Conservation (phyloP, 129 eudicot species). For the Flaveria bidentis region DNA sequence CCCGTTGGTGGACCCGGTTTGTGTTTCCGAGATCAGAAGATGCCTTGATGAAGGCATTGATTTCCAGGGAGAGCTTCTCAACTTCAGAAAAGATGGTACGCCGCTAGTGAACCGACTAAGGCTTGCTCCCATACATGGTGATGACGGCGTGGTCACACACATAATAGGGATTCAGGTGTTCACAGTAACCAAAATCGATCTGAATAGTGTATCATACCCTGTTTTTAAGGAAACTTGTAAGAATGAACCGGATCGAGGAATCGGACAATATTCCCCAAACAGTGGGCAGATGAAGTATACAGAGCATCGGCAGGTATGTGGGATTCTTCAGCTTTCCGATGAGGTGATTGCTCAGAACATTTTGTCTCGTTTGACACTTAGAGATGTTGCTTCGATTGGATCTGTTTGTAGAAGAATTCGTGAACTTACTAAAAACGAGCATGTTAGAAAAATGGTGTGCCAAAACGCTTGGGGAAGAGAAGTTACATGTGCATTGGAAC, state of each 20-base stretch:
- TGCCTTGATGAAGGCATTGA: slow-evolving; percentile 87
- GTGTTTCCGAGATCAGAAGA: slow-evolving; percentile 86
- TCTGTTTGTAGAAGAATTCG: slow-evolving; percentile 89
- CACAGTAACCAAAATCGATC: slow-evolving; percentile 70
- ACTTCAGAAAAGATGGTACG: slow-evolving; percentile 90
- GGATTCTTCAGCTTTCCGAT: slow-evolving; percentile 83
- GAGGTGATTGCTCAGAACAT: slow-evolving; percentile 89
- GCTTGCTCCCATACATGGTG: slow-evolving; percentile 71
- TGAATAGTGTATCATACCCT: slow-evolving; percentile 78
- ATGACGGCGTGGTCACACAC: slow-evolving; percentile 83
- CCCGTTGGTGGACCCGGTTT: slow-evolving; percentile 91
- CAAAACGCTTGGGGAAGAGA: slow-evolving; percentile 98
- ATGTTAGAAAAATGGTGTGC: slow-evolving; percentile 87
- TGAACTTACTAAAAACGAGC: slow-evolving; percentile 72
- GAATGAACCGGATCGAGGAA: slow-evolving; percentile 38
- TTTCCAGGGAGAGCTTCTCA: slow-evolving; percentile 94
- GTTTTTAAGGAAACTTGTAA: slow-evolving; percentile 73
- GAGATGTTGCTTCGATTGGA: slow-evolving; percentile 93
- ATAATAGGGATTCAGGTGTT: slow-evolving; percentile 79
- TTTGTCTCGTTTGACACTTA: slow-evolving; percentile 77
- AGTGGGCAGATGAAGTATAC: slow-evolving; percentile 35
- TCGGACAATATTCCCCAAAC: slow-evolving; percentile 39
- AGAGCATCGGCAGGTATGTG: slow-evolving; percentile 56
- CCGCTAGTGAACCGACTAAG: slow-evolving; percentile 79
- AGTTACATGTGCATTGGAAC: slow-evolving; percentile 73